Evolutionary conservation across 2,329 filamentous ascomycete genomes (phyloP).

Genomic region (Cytospora leucostoma): DNA sequence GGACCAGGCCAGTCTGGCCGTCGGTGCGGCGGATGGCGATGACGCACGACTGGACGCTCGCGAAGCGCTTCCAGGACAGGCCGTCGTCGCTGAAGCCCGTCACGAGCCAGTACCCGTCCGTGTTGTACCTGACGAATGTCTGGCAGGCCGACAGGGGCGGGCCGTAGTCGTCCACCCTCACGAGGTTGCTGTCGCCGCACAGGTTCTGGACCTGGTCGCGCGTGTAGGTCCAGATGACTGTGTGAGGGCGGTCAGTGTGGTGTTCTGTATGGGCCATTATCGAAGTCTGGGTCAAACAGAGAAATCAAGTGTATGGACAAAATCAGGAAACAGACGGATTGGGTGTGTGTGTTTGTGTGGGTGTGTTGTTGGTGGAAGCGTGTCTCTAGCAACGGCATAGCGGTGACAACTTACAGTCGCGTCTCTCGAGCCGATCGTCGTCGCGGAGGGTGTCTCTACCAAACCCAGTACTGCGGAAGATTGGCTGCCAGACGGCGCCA

Average conservation of each 20-base stretch:
- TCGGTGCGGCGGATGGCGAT: constrained; percentile 17
- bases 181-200: constrained; percentile 18
- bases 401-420: constrained; percentile 15
- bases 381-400: no score
- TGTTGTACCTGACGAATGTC: constrained; percentile 13
- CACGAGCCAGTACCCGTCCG: constrained; percentile 24
- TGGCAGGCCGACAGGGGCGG: constrained; percentile 6
- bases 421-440: constrained; percentile 20
- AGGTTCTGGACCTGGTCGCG: constrained; percentile 12
- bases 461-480: constrained; percentile 15
- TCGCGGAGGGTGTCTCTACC: constrained; percentile 18
- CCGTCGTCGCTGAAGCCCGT: constrained; percentile 10
- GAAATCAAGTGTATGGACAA: no score
- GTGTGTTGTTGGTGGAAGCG: no score
- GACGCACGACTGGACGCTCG: constrained; percentile 20
- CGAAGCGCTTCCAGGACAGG: constrained; percentile 17
- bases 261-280: neutral
- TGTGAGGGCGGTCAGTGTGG: neutral
- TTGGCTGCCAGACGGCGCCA: neutral
- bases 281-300: no score
- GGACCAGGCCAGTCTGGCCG: constrained; percentile 9
- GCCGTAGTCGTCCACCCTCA: constrained; percentile 2
- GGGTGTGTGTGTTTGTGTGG: no score
- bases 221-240: constrained; percentile 22
- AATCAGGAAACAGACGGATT: no score